These are phyloP conservation scores for Kwoniella newhampshirensis DNA, from an alignment of 768 basidiomycete species.

Conservation along the genomic window DNA sequence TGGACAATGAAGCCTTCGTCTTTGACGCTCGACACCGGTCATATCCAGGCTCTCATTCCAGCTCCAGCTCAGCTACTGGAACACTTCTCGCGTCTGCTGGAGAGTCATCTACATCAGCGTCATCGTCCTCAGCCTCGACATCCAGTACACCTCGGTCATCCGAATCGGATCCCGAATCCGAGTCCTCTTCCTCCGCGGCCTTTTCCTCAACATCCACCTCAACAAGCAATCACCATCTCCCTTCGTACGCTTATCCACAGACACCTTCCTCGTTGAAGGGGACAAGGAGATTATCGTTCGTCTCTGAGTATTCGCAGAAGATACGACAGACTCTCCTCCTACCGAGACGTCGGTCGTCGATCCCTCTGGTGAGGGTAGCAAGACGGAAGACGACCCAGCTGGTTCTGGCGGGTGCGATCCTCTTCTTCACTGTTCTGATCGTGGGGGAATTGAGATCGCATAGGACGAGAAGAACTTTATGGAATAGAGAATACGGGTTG, in stretches of 20 bases:
- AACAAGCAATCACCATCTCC: not conserved
- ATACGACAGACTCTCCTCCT: conserved; percentile 1
- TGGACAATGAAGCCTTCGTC: too few species aligned
- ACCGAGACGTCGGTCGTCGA: conserved; percentile 10
- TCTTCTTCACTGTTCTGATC: conserved; percentile 9
- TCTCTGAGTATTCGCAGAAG: not conserved
- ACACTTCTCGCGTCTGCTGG: too few species aligned
- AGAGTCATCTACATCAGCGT: too few species aligned
- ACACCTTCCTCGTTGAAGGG: not conserved
- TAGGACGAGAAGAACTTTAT: conserved; percentile 4
- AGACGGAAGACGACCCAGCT: conserved; percentile 21
- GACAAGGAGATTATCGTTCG: not conserved
- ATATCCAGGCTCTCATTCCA: too few species aligned
- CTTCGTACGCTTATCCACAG: not conserved
- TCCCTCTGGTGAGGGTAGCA: conserved; percentile 11
- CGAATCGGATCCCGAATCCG: too few species aligned
- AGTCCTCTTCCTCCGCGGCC: too few species aligned
- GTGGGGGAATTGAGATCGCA: conserved; percentile 11
- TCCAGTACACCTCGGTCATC: too few species aligned
- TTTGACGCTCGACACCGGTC: too few species aligned
- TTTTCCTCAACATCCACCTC: too few species aligned
- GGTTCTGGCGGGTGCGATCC: conserved; percentile 6
- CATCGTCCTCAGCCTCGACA: too few species aligned
- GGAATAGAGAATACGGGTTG: not conserved
- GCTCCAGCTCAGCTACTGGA: too few species aligned